Evolutionary conservation across 768 basidiomycete species (phyloP).

Genomic region (Phylloporus scabripes): DNA sequence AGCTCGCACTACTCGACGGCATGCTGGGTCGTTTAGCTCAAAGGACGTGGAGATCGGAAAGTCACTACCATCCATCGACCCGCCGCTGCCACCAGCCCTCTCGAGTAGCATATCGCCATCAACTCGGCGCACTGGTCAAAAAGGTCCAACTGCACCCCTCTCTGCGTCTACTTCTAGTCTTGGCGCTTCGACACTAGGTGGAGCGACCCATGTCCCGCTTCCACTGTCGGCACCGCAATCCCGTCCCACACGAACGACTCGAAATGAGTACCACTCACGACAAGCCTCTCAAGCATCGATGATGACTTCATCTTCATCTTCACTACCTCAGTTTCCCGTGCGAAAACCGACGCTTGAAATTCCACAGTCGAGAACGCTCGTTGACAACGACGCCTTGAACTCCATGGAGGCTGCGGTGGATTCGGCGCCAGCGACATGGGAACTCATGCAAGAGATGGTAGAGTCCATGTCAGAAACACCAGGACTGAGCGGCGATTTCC

Average conservation of each 20-base stretch:
- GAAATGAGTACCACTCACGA: slow-evolving; percentile 33
- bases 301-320: slow-evolving; percentile 36
- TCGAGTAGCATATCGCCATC: slow-evolving; percentile 24
- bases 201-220: slow-evolving; percentile 3
- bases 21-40: slow-evolving; percentile 93
- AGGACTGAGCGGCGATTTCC: slow-evolving; percentile 39
- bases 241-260: slow-evolving; percentile 8
- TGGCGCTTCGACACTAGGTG: slow-evolving; percentile 6
- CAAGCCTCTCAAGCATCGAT: slow-evolving; percentile 41
- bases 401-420: slow-evolving; percentile 76
- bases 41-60: slow-evolving; percentile 90
- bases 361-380: slow-evolving; percentile 53
- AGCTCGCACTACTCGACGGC: slow-evolving; percentile 60
- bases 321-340: slow-evolving; percentile 23
- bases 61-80: slow-evolving; percentile 61
- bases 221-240: slow-evolving; percentile 12
- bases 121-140: slow-evolving; percentile 46
- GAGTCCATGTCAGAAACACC: slow-evolving; percentile 52
- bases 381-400: slow-evolving; percentile 75
- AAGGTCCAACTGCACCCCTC: slow-evolving; percentile 38
- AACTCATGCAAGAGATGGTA: slow-evolving; percentile 68
- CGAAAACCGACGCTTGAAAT: slow-evolving; percentile 41
- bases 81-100: slow-evolving; percentile 27
- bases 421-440: slow-evolving; percentile 77
- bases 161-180: slow-evolving; percentile 23